Conservation (phyloP, 352 stramenopile genomes). For the Pythium coloratum region DNA sequence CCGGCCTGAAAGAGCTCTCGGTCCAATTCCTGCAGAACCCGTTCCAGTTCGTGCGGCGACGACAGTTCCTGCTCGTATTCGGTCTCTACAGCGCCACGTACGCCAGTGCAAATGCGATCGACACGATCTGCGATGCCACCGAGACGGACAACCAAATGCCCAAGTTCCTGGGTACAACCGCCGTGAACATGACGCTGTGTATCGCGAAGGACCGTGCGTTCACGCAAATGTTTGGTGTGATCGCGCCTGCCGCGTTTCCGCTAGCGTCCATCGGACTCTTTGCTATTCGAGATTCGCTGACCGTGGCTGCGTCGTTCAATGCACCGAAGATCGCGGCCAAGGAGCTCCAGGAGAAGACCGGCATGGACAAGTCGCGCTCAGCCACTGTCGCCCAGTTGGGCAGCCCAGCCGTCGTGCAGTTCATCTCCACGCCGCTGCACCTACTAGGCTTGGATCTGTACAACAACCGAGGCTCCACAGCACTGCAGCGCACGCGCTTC, state of each 20-base stretch:
- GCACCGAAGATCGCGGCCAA: constrained; percentile 67
- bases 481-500: constrained; percentile 49
- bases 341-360: constrained; percentile 52
- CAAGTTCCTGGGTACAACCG: constrained; percentile 87
- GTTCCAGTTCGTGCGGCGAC: constrained; percentile 79
- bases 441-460: constrained; percentile 88
- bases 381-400: constrained; percentile 74
- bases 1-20: constrained; percentile 66
- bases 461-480: constrained; percentile 62
- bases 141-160: constrained; percentile 80
- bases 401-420: constrained; percentile 83
- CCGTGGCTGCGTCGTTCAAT: constrained; percentile 88
- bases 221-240: constrained; percentile 90
- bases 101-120: constrained; percentile 81
- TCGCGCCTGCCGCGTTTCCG: constrained; percentile 71
- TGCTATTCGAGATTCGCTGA: constrained; percentile 83
- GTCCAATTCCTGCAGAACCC: constrained; percentile 62
- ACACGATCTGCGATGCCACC: constrained; percentile 81
- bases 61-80: constrained; percentile 90
- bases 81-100: constrained; percentile 91
- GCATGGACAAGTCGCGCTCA: constrained; percentile 52
- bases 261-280: constrained; percentile 85
- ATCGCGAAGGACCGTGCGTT: constrained; percentile 92
- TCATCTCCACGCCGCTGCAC: constrained; percentile 89
- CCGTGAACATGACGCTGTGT: constrained; percentile 90